These are phyloP conservation scores for Phaeomoniella chlamydospora DNA, from an alignment of 2,329 filamentous ascomycete genomes.

Conservation along the genomic window DNA sequence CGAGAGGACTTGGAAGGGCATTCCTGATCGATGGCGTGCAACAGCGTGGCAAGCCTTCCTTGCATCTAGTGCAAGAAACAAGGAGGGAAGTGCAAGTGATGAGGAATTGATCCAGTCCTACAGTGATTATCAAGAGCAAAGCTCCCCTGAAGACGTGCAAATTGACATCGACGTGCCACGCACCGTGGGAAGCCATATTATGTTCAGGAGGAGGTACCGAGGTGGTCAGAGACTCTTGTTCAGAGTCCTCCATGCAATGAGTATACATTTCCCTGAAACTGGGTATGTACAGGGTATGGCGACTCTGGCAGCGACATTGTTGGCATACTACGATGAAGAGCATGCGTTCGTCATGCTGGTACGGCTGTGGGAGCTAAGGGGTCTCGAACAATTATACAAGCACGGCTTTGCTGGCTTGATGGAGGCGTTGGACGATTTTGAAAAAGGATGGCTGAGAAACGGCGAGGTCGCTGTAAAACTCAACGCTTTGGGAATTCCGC, in stretches of 20 bases:
- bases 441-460: constrained; percentile 63
- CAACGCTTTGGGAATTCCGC: constrained; percentile 62
- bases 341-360: constrained; percentile 90
- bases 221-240: constrained; percentile 88
- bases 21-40: constrained; percentile 87
- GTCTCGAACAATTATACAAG: constrained; percentile 70
- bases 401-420: constrained; percentile 78
- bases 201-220: constrained; percentile 85
- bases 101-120: constrained; percentile 59
- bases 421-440: constrained; percentile 72
- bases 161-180: constrained; percentile 95
- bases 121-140: constrained; percentile 55
- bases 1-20: constrained; percentile 91
- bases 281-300: constrained; percentile 99
- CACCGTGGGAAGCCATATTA: constrained; percentile 89
- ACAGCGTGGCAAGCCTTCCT: constrained; percentile 94
- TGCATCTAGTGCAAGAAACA: constrained; percentile 54
- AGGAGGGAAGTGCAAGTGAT: constrained; percentile 46
- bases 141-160: constrained; percentile 82
- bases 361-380: constrained; percentile 80
- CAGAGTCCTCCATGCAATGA: constrained; percentile 79
- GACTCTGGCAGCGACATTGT: constrained; percentile 73
- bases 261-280: constrained; percentile 76
- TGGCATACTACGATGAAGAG: constrained; percentile 96
- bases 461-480: constrained; percentile 70